Evolutionary conservation across 1,284 basidiomycete species (phyloP), one percentile per base, ranked within the genome.

Genomic region (Rhodofomes roseus): DNA sequence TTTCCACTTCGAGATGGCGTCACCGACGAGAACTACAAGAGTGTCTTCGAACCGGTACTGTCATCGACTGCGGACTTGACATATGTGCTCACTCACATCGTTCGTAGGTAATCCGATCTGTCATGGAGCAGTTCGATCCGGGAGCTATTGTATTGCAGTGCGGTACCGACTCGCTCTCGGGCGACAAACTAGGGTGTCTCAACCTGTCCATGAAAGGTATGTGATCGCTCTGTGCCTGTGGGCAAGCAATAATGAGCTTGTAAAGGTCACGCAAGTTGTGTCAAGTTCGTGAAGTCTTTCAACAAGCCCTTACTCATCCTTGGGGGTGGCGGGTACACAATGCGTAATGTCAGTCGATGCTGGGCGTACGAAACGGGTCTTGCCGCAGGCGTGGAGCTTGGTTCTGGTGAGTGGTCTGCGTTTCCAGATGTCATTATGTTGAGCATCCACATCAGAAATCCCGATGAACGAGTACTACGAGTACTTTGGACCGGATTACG

Each of bases 361-460:
- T 99, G 97, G 97, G 96, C 97, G 18, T 99, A 89, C 71, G 97
- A 99, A 76, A 99, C 97, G 1, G 97, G 97, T 18, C 76, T 99
- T 37, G 97, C 96, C 5, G 95, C 96, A 12, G 97, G 97, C 11
- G 92, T 97, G 25, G 94, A 98, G 72, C 83, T 99, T 7, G 90
- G 89, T 51, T 81, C 88, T 65, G 87, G 95, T 94, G 76, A 22
- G 63, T 34, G 34, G 34, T 52, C 7, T 31, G 29, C 11, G 18
- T 52, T 23, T 22, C 6, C 36, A 40, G 6, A 18, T 22, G 9
- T 29, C 6, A 14, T 12, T 14, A 20, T 23, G 40, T n/a, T 31
- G 18, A 18, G 18, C 44, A 20, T 23, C 53, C 12, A 31, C 7
- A n/a, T 16, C 70, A 95, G 94, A 93, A 68, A 96, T 98, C 57